phyloP scores from a whole-genome alignment of 345 rosid genomes.

The Streptanthus diversifolius region DNA sequence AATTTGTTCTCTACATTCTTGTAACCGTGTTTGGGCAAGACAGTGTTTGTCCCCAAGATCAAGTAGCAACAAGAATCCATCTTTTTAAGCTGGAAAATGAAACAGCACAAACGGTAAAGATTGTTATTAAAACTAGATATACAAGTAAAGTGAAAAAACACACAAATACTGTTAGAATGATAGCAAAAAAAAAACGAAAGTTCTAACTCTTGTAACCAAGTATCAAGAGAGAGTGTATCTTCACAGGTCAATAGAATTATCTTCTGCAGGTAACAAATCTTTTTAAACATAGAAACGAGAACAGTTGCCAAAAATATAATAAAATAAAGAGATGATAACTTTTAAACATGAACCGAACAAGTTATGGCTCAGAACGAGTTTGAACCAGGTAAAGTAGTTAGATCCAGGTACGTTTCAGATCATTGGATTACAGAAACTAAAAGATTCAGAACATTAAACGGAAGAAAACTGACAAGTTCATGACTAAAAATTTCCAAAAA shows the following conservation, averaged over 20 bases:
- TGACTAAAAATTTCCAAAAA: neutral
- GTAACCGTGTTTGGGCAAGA: conserved; percentile 36
- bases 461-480: neutral
- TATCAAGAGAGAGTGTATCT: neutral
- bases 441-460: neutral
- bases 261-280: conserved; percentile 10
- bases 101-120: conserved; percentile 4
- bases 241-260: neutral
- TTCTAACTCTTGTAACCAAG: neutral
- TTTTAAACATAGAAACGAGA: neutral
- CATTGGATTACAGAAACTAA: neutral
- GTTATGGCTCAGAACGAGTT: neutral
- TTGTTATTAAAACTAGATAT: conserved; percentile 32
- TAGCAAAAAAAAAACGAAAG: neutral
- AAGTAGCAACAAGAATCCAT: conserved; percentile 69
- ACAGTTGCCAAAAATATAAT: conserved; percentile 9
- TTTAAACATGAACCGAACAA: neutral
- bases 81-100: conserved; percentile 18
- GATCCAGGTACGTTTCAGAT: neutral
- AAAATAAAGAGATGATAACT: neutral
- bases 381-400: neutral
- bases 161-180: conserved; percentile 9
- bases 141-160: conserved; percentile 41
- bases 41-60: conserved; percentile 41
- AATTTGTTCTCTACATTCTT: conserved; percentile 45